These are phyloP conservation scores for Hericium alpestre DNA, from an alignment of 768 basidiomycete species.

Conservation along the genomic window DNA sequence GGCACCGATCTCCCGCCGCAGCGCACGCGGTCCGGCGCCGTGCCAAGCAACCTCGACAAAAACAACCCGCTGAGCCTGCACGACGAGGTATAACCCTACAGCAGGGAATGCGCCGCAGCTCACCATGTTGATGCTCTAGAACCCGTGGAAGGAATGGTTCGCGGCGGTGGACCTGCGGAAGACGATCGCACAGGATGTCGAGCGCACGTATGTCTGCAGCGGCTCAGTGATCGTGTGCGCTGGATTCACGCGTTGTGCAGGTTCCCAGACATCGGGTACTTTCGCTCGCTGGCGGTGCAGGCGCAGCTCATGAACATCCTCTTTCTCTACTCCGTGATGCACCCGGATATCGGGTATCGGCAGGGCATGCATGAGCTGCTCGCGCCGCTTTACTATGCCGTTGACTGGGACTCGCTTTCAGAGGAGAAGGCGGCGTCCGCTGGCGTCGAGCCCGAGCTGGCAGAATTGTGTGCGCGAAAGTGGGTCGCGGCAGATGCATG, in stretches of 20 bases:
- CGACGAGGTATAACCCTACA: conserved; percentile 40
- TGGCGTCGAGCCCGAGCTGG: conserved; percentile 28
- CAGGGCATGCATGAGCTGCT: conserved; percentile 99
- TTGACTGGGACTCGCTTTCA: conserved; percentile 71
- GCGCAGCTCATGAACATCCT: conserved; percentile 75
- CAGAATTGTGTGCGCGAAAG: conserved; percentile 51
- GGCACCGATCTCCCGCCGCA: conserved; percentile 30
- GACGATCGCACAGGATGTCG: conserved; percentile 88
- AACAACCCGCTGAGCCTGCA: conserved; percentile 80
- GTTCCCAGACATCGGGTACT: conserved; percentile 94
- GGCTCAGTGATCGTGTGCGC: neutral
- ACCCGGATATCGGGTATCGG: conserved; percentile 82
- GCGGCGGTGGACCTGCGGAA: conserved; percentile 78
- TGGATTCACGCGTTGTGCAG: conserved; percentile 27
- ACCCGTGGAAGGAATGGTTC: conserved; percentile 96
- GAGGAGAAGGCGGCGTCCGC: conserved; percentile 19
- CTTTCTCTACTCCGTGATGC: conserved; percentile 70
- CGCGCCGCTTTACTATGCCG: conserved; percentile 74
- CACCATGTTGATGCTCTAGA: conserved; percentile 32
- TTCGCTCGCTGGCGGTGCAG: conserved; percentile 67
- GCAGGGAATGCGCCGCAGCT: neutral
- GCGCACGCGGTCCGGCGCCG: conserved; percentile 5
- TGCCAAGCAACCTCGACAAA: conserved; percentile 41
- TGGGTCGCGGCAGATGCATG: conserved; percentile 85
- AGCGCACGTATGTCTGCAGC: conserved; percentile 64